These are phyloP conservation scores for Apiospora malaysiana DNA, from an alignment of 2,329 filamentous ascomycete genomes.

Conservation along the genomic window DNA sequence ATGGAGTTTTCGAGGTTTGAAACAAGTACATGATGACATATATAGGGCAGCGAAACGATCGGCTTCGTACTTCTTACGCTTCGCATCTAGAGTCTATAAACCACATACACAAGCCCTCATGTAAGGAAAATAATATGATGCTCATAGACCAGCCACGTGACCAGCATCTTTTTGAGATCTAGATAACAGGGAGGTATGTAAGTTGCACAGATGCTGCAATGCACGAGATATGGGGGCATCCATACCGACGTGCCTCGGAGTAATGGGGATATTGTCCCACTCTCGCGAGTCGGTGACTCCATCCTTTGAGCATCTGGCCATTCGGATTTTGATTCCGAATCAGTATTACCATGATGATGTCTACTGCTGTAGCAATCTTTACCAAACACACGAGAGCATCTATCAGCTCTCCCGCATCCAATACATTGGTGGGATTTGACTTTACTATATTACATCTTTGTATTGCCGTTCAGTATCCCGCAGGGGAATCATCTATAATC, in stretches of 20 bases:
- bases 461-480: background rate
- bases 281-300: background rate
- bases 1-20: conserved; percentile 6
- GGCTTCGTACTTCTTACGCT: background rate
- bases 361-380: too few relatives aligned
- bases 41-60: background rate
- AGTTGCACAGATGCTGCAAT: background rate
- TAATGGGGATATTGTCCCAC: background rate
- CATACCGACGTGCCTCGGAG: background rate
- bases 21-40: background rate
- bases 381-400: too few relatives aligned
- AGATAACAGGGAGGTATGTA: background rate
- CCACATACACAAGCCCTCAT: background rate
- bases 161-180: background rate
- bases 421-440: background rate
- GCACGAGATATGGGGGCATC: background rate
- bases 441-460: background rate
- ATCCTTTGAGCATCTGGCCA: background rate
- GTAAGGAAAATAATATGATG: background rate
- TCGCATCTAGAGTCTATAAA: background rate
- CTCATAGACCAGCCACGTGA: background rate
- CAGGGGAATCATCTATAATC: conserved; percentile 27
- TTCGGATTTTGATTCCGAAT: background rate
- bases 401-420: background rate
- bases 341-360: background rate